Base-by-base conservation (phyloP, 306 rosid genomes). In the Phaseolus lunatus region DNA sequence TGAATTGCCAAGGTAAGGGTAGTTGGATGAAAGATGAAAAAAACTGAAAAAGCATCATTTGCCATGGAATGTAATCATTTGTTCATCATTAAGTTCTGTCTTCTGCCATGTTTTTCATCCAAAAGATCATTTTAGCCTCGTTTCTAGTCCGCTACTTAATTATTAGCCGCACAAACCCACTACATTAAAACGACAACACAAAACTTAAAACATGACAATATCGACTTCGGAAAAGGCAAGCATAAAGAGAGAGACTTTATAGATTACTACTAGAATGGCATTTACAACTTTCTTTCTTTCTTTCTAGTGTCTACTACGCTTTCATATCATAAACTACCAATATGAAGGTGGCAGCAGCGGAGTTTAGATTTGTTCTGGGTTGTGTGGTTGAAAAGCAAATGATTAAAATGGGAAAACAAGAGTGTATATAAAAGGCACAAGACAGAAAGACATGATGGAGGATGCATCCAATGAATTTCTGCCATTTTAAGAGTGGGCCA, bases 51-150 rank as follows among this genome's bases (percentile, higher is more conserved):
- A 66, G 79, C 67, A 44, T 43, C 63, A 54, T 52, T n/a, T 74
- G 79, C 57, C 37, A 70, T 45, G 77, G 35, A 75, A n/a, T 35
- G 58, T 67, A 82, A 85, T 85, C 84, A 85, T 82, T 75, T 35
- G 54, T 71, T 61, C 78, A 85, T 85, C 58, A 85, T 79, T 48
- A 69, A 50, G 56, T 31, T 75, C 5, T 80, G 77, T 58, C 59
- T 29, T 64, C 73, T 49, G 24, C 61, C 79, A 79, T 73, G 62
- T 67, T 53, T 53, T 79, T 56, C 79, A 53, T 50, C 65, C 62
- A 65, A 78, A 72, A n/a, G 29, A 78, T 70, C 37, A 77, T 72
- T 70, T 47, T 73, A 66, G 59, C 50, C 70, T 61, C 48, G 18
- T 49, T 37, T 23, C n/a, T n/a, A 78, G 67, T 75, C 76, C 80